These are phyloP conservation scores for Theobroma grandiflorum DNA, from an alignment of 441 rosid genomes.

Conservation along the genomic window DNA sequence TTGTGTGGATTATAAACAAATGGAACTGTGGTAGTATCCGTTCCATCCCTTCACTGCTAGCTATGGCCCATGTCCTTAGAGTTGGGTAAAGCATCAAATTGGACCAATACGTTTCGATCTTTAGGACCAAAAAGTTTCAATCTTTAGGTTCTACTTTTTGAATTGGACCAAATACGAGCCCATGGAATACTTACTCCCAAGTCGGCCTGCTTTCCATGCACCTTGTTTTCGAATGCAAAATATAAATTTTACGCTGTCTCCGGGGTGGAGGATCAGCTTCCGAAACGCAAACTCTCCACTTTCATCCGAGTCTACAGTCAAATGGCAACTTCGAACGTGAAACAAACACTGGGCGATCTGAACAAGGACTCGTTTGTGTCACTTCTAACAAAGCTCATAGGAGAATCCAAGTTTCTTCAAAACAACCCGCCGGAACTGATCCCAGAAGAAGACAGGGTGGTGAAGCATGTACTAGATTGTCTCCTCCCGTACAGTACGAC, in stretches of 20 bases:
- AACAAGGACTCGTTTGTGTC: conserved; percentile 67
- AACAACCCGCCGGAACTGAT: conserved; percentile 96
- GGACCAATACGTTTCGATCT: background rate
- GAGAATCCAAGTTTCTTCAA: conserved; percentile 79
- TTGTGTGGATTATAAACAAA: background rate
- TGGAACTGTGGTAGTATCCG: background rate
- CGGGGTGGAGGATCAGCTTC: background rate
- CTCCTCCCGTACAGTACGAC: conserved; percentile 85
- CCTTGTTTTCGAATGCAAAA: background rate
- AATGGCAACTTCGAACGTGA: conserved; percentile 40
- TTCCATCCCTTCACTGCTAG: background rate
- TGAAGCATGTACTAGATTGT: conserved; percentile 69
- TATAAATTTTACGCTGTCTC: too few relatives aligned
- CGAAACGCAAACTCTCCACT: background rate
- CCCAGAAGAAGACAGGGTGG: conserved; percentile 87
- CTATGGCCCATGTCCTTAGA: conserved; percentile 5
- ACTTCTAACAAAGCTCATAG: conserved; percentile 77
- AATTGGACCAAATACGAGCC: background rate
- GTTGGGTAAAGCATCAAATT: background rate
- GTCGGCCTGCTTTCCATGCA: background rate
- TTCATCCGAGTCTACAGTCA: background rate
- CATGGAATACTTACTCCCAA: background rate
- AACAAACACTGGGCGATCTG: conserved; percentile 63
- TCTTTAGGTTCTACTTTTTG: background rate
- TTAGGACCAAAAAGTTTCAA: too few relatives aligned